A percentile compares a stretch with the other conserved stretches of the same genome.
Conservation (phyloP, 768 basidiomycete species). For the Boletus pseudo-olivaceus region DNA sequence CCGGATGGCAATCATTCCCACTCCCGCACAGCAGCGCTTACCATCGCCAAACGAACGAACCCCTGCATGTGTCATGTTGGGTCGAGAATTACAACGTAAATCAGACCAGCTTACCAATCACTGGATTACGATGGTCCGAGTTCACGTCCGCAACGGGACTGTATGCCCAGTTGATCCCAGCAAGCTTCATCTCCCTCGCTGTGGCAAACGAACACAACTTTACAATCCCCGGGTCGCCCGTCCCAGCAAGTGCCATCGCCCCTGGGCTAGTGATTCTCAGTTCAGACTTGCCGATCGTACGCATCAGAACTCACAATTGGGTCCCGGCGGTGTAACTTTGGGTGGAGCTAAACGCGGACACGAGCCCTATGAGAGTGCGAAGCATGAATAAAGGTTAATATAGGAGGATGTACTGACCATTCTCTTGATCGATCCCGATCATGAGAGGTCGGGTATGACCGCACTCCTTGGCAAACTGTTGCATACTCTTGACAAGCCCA, state of each 20-base stretch:
- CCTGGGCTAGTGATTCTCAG: conserved; percentile 48
- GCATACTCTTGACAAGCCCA: conserved; percentile 46
- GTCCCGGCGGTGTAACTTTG: conserved; percentile 46
- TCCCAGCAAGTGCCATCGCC: conserved; percentile 68
- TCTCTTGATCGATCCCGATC: conserved; percentile 74
- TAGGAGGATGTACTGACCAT: conserved; percentile 40
- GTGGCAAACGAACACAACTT: conserved; percentile 48
- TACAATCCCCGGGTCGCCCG: conserved; percentile 42
- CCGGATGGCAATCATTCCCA: too few species aligned
- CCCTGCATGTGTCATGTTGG: conserved; percentile 34
- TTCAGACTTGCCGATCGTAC: not conserved
- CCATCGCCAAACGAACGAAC: conserved; percentile 71
- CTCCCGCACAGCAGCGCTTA: conserved; percentile 21
- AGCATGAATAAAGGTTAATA: not conserved
- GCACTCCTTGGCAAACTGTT: conserved; percentile 51
- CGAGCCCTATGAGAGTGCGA: conserved; percentile 43
- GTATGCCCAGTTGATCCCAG: conserved; percentile 69
- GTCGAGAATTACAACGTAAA: not conserved
- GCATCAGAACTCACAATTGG: conserved; percentile 51
- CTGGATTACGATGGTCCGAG: conserved; percentile 64
- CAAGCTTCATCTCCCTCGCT: conserved; percentile 53
- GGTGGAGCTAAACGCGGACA: conserved; percentile 61
- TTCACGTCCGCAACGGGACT: conserved; percentile 74
- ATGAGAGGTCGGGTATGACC: conserved; percentile 56
- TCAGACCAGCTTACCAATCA: conserved; percentile 49